Base-by-base conservation (phyloP, 352 stramenopile species). In the Phytophthora constricta region DNA sequence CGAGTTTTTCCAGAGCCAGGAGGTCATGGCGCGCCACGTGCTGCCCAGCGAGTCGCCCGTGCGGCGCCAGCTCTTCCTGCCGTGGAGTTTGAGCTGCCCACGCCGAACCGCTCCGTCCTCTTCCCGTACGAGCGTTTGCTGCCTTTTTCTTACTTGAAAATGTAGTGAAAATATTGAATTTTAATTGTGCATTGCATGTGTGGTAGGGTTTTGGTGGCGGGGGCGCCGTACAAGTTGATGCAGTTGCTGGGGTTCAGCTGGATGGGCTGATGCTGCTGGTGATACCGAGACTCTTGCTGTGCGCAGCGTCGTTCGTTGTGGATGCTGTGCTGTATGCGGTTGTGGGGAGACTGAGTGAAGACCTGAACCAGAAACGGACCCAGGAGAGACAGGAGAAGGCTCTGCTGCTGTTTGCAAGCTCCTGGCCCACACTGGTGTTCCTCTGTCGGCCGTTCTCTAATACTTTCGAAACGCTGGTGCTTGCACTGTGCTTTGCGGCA, bases 1-100 rank as follows among this genome's bases (percentile, higher is more conserved):
- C 59, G 88, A 96, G 71, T 96, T 92, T 58, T 96, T 96, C 63
- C 88, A 96, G 76, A 91, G 84, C 49, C 86, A 91, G 60, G 88
- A 96, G 66, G 74, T 96, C 31, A 92, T 93, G 81, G 84, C 88
- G 23, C 74, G 72, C 23, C 68, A 84, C 46, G 73, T 81, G 13
- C 37, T 93, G n/a, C 41, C 56, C 9, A 46, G 65, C 5, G 39
- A 47, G 3, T 49, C 49, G 11, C 55, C 68, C 25, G 4, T 66
- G 22, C 68, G 81, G 23, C 60, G 58, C n/a, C 47, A 76, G 47
- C 67, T 92, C 13, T 76, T 89, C 33, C 43, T 92, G 25, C 86
- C 88, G 1, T 96, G 88, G 88, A 96, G 67, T 96, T 84, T 45
- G 61, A 83, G 50, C 64, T 82, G 19, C 70, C 84, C 1, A 68